Base-by-base conservation (phyloP, 176 grass and related monocot species). In the Poa pratensis region DNA sequence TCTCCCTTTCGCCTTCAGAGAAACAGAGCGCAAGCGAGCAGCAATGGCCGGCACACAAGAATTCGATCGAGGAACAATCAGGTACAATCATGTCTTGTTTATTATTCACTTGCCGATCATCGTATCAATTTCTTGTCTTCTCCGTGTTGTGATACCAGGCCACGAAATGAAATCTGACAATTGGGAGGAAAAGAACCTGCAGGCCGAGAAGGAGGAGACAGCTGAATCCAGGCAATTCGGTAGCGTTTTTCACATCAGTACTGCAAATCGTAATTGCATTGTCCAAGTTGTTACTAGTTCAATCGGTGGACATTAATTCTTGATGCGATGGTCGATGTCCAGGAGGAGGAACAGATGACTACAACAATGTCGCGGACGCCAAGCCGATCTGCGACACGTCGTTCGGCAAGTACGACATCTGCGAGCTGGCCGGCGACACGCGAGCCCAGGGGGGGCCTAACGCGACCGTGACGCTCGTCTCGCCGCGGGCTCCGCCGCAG, bases 351-450 rank as follows among this genome's bases (percentile, higher is more conserved):
- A 72, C 70, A 1, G 76, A 82, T 49, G 86, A 87, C 26, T 87
- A 74, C 37, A 85, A 86, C 50, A 80, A 84, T 12, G 84, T 82
- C 2, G 78, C 55, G 20, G 8, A 64, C 72, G 10, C 51, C 48
- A 92, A 84, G 35, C 90, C 84, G 19, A 57, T 90, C 26, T 93
- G 91, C 73, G 85, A 93, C 63, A 86, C 79, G 16, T 88, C 88
- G 6, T 80, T 90, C 49, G 81, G 39, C 69, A 93, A 93, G 80
- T 90, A 88, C 50, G 88, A 88, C 67, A 50, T 93, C n/a, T 93
- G 91, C 80, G 91, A 90, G 57, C 58, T 90, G 1, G 49, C 46
- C 42, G 86, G 86, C 28, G 86, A 94, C 82, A 77, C 55, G 28
- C 79, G 92, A 0, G 76, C 26, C 0, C 57, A 9, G 17, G 82